Conservation (phyloP, 2,329 filamentous ascomycete genomes). For the Phaeosphaeriaceae sp. region DNA sequence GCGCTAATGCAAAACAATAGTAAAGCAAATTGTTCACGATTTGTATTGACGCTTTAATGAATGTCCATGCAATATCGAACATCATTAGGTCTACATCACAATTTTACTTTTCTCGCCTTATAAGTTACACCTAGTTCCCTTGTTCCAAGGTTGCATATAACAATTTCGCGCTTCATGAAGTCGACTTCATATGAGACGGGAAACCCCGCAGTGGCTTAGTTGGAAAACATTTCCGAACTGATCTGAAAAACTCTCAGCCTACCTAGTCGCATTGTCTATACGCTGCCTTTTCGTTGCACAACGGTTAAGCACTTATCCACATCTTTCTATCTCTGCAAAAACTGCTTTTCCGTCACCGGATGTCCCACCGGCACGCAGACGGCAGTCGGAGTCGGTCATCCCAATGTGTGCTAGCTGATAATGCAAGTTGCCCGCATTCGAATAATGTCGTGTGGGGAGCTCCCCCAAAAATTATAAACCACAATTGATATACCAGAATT, state of each 20-base stretch:
- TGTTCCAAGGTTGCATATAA: too few species aligned
- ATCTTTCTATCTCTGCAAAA: constrained; percentile 16
- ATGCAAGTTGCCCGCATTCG: constrained; percentile 30
- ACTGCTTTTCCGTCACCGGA: constrained; percentile 27
- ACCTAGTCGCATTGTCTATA: constrained; percentile 21
- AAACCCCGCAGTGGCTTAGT: too few species aligned
- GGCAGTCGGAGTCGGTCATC: constrained; percentile 40
- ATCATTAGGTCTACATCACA: background rate
- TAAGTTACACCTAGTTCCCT: too few species aligned
- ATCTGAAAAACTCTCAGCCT: background rate
- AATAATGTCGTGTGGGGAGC: constrained; percentile 37
- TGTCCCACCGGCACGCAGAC: constrained; percentile 38
- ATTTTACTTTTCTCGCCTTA: background rate
- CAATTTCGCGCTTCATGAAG: background rate
- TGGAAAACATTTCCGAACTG: constrained; percentile 29
- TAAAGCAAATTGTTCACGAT: constrained; percentile 42
- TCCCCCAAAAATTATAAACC: constrained; percentile 24
- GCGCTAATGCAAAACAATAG: constrained; percentile 22
- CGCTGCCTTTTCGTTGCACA: constrained; percentile 19
- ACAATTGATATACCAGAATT: constrained; percentile 9
- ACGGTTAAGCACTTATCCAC: constrained; percentile 38
- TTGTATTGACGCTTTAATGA: constrained; percentile 31
- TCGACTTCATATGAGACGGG: constrained; percentile 7
- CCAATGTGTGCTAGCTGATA: constrained; percentile 28
- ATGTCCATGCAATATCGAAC: background rate